phyloP scores from a whole-genome alignment of 441 rosid genomes.

The Gossypium aridum region DNA sequence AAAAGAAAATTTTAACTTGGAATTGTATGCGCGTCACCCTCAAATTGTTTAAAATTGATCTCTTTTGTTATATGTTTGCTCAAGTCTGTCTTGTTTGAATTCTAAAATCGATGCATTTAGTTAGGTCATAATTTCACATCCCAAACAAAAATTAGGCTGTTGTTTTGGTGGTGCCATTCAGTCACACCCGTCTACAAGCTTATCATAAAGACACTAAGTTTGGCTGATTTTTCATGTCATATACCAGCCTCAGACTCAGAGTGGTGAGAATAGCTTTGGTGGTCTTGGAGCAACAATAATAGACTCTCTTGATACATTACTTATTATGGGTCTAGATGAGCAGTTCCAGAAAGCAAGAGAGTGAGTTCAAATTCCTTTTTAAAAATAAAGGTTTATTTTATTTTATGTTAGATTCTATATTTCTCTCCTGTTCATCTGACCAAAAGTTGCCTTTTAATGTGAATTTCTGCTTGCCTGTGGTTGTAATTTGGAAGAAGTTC shows the following conservation, averaged over 20 bases:
- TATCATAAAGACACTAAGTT: not conserved
- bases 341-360: slow-evolving; percentile 89
- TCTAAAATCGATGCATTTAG: not conserved
- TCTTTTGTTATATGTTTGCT: not conserved
- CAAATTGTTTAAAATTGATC: not conserved
- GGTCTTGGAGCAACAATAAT: slow-evolving; percentile 94
- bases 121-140: not conserved
- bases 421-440: not conserved
- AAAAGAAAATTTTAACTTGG: not conserved
- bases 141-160: not conserved
- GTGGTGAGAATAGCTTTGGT: slow-evolving; percentile 90
- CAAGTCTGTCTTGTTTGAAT: not conserved
- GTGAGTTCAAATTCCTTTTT: slow-evolving; percentile 41
- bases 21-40: not conserved
- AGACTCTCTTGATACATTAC: slow-evolving; percentile 87
- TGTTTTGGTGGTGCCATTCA: not conserved
- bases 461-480: not conserved
- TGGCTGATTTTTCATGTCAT: not conserved
- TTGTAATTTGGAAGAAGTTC: not conserved
- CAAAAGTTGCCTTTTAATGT: not conserved
- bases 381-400: not conserved
- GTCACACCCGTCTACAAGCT: not conserved
- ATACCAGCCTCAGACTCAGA: slow-evolving; percentile 77
- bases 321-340: slow-evolving; percentile 90
- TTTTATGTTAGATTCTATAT: not conserved